A percentile compares a stretch with the other conserved stretches of the same genome.
These are phyloP conservation scores for Astrocystis sublimbata DNA, from an alignment of 495 filamentous ascomycete genomes.

Conservation along the genomic window DNA sequence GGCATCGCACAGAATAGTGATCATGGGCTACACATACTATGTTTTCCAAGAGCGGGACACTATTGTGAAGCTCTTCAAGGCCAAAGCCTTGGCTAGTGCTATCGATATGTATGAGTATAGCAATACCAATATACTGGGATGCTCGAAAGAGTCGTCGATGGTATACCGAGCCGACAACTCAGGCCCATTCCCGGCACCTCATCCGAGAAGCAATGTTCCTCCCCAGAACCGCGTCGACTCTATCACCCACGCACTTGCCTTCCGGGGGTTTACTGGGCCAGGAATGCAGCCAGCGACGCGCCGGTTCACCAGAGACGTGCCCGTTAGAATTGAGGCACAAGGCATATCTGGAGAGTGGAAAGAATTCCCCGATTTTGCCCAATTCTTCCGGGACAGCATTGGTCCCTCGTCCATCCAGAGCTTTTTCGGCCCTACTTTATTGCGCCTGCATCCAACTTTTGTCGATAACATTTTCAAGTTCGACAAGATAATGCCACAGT, in stretches of 20 bases:
- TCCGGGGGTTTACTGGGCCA: background rate
- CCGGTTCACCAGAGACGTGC: background rate
- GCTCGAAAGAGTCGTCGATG: conserved; percentile 4
- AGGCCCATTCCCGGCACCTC: conserved; percentile 3
- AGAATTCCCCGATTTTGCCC: conserved; percentile 9
- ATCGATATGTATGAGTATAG: conserved; percentile 8
- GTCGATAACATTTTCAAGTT: conserved; percentile 11
- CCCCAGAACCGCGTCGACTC: conserved; percentile 5
- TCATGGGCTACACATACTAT: conserved; percentile 6
- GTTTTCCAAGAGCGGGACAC: conserved; percentile 19
- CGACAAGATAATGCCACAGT: background rate
- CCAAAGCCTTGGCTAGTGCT: conserved; percentile 1
- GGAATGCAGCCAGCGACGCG: background rate
- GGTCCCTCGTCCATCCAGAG: conserved; percentile 2
- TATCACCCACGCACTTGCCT: background rate
- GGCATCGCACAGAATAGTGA: conserved; percentile 6
- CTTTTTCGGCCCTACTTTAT: conserved; percentile 10
- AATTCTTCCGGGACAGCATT: conserved; percentile 8
- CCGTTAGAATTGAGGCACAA: background rate
- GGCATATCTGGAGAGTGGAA: conserved; percentile 11
- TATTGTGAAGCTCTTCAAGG: conserved; percentile 1
- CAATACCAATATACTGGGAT: conserved; percentile 7
- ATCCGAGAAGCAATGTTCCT: conserved; percentile 8
- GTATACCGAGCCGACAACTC: conserved; percentile 11
- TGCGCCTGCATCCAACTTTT: conserved; percentile 2